Evolutionary conservation across 257 asterid species (phyloP), one percentile per base, ranked within the genome.

Genomic region (Ehretia macrophylla): DNA sequence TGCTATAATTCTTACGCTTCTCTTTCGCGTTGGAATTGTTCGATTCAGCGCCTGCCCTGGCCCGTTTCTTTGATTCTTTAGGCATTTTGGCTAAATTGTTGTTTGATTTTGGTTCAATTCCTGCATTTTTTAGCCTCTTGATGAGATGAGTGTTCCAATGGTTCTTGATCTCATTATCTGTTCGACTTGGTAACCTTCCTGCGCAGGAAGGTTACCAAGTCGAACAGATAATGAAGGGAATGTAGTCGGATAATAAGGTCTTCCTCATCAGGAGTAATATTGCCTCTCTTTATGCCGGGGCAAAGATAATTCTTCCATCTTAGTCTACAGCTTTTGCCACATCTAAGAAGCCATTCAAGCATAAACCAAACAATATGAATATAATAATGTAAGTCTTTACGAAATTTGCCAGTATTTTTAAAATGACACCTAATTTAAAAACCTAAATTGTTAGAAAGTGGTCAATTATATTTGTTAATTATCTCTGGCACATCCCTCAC

Each of bases 141-240:
- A 72, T 70, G 54, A 86, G 76, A 47, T 79, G 79, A 0, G 87
- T 81, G 73, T 86, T 86, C 91, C 90, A 85, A 62, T 85, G 62
- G 66, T 82, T 85, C 40, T 85, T 85, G 35, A 85, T 80, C 80
- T 85, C 95, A 71, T 85, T 85, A 66, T 85, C 95, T 5, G 91
- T 86, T 71, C 95, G 82, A 60, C 93, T 86, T 0, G 95, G 82
- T 71, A 86, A 76, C 48, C 87, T 64, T 39, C 87, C 89, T 0
- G 35, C 35, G 95, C 92, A 11, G 84, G 84, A 4, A 86, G 83
- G 46, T 40, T 51, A 17, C 57, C 63, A 17, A 64, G n/a, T n/a
- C n/a, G n/a, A n/a, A n/a, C n/a, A n/a, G n/a, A n/a, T n/a, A n/a
- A n/a, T n/a, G 63, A 38, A 64, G 56, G 21, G 39, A 32, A 21